Evolutionary conservation across 805 yeast species (phyloP).

Genomic region (Candida sonorensis): DNA sequence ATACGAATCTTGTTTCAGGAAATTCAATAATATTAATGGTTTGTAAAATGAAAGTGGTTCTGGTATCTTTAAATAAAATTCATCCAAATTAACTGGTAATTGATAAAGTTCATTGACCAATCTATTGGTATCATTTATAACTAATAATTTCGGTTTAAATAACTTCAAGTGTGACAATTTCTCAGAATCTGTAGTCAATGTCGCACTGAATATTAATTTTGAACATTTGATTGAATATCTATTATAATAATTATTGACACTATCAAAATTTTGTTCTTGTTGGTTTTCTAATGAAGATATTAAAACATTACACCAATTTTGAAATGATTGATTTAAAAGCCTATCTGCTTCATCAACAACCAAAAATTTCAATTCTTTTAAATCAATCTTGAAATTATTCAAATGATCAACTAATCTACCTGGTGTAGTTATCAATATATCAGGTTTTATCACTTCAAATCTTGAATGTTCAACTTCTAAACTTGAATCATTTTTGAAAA

Average conservation of each 20-base stretch:
- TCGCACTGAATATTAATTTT: conserved; percentile 83
- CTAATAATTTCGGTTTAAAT: conserved; percentile 62
- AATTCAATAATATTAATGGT: conserved; percentile 64
- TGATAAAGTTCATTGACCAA: conserved; percentile 51
- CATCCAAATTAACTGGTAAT: conserved; percentile 46
- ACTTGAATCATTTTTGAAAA: conserved; percentile 48
- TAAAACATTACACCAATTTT: conserved; percentile 76
- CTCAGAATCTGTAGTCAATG: conserved; percentile 89
- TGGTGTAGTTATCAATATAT: conserved; percentile 65
- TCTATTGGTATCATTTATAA: conserved; percentile 50
- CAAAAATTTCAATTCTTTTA: conserved; percentile 51
- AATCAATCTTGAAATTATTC: conserved; percentile 31
- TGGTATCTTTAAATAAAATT: conserved; percentile 22
- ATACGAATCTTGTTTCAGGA: conserved; percentile 34
- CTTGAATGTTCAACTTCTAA: conserved; percentile 56
- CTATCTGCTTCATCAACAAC: conserved; percentile 82
- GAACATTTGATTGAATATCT: conserved; percentile 36
- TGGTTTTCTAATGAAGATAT: conserved; percentile 32
- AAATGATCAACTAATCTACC: conserved; percentile 81
- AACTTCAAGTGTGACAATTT: conserved; percentile 69
- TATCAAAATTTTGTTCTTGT: conserved; percentile 24
- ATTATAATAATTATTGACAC: conserved; percentile 20
- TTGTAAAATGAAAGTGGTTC: conserved; percentile 40
- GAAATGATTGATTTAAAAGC: conserved; percentile 80
- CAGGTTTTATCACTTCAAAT: conserved; percentile 43